Percentiles rank a stretch among this genome's conserved stretches.
phyloP scores from a whole-genome alignment of 2,329 filamentous ascomycete species.

The Fusarium graminum region DNA sequence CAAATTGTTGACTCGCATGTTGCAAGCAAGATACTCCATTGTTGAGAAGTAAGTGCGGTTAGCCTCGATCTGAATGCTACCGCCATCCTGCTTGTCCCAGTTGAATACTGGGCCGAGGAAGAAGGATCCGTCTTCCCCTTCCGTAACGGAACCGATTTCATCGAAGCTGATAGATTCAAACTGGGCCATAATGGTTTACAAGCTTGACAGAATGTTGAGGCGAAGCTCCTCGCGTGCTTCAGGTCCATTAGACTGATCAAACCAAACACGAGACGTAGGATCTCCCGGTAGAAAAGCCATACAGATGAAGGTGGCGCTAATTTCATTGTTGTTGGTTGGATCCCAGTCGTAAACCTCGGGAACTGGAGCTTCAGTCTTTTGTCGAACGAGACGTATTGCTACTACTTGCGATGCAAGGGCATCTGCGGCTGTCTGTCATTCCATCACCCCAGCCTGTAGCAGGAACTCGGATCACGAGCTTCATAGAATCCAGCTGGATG shows the following conservation, averaged over 20 bases:
- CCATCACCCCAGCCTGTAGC: slow-evolving; percentile 22
- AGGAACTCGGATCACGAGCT: slow-evolving; percentile 27
- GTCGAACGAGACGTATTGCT: slow-evolving; percentile 19
- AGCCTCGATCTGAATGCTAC: neutral
- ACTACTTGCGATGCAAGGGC: slow-evolving; percentile 26
- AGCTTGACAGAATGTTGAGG: slow-evolving; percentile 11
- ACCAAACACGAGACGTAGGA: slow-evolving; percentile 6
- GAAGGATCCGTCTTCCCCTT: neutral
- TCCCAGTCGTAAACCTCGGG: slow-evolving; percentile 12
- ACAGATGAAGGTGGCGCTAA: slow-evolving; percentile 7
- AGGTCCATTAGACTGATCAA: neutral
- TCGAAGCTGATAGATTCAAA: slow-evolving; percentile 2
- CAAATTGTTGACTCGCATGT: neutral
- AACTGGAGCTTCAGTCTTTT: slow-evolving; percentile 1
- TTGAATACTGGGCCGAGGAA: neutral
- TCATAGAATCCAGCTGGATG: slow-evolving; percentile 5
- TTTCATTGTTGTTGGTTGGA: slow-evolving; percentile 11
- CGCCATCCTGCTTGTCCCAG: neutral
- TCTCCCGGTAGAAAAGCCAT: slow-evolving; percentile 11
- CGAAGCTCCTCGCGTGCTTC: neutral
- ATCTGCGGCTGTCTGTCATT: slow-evolving; percentile 25
- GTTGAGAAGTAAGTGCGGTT: neutral
- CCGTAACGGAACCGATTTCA: neutral
- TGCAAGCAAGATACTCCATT: neutral
- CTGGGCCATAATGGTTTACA: neutral